Evolutionary conservation across 2,329 filamentous ascomycete genomes (phyloP), one percentile per base, ranked within the genome.

Genomic region (Aspergillus quadricinctus): DNA sequence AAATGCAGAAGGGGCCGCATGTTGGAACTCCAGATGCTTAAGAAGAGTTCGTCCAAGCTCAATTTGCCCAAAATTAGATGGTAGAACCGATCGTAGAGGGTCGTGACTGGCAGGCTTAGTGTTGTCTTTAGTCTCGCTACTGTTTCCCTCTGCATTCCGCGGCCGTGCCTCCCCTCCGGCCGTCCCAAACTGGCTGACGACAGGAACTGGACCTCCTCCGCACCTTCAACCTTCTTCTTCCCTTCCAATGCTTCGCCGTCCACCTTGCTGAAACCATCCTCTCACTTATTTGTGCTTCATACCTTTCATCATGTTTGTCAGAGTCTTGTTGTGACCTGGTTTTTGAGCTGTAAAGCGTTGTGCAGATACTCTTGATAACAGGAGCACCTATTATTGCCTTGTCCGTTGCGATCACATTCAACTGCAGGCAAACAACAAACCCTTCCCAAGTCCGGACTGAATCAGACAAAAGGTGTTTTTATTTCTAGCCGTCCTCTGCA

Each of bases 351-450:
- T 52, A 37, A 19, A 51, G 21, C 25, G 43, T 37, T 23, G 23
- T 53, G 19, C 28, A 25, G 23, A n/a, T 25, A 48, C 48, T 58
- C 56, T 52, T 59, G 58, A 48, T 55, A 56, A 52, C 51, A 46
- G 46, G 53, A 58, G 40, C 48, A 11, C 41, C 27, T 49, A 17
- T 25, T 49, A 19, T 25, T 19, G 45, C 50, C 49, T 43, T 31
- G 28, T 51, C 29, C 29, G 29, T 53, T 37, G 57, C 23, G 41
- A 48, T 46, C 48, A 52, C 54, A 52, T 19, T 53, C 58, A 58
- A 29, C 58, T 50, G 53, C 9, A 11, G 29, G 27, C 10, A 23
- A 23, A 25, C 49, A 50, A 35, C 14, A 19, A 19, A 50, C 9
- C 19, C 29, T n/a, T 19, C 27, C 4, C n/a, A 28, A 37, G 27